Evolutionary conservation across 2,329 filamentous ascomycete genomes (phyloP).

Genomic region (Ascochyta lentis): DNA sequence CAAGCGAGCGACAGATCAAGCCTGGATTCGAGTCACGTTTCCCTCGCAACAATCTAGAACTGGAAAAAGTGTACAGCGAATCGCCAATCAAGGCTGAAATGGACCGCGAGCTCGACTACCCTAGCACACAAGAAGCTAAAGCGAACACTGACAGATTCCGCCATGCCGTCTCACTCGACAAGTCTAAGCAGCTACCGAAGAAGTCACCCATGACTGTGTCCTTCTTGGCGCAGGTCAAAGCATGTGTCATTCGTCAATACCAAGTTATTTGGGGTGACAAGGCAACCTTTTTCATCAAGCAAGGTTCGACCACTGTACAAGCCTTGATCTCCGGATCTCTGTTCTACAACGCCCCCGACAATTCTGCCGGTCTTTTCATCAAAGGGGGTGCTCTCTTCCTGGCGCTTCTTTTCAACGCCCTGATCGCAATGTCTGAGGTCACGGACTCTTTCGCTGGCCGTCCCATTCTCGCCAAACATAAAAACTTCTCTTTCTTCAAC

Average conservation of each 20-base stretch:
- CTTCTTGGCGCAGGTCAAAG: conserved; percentile 56
- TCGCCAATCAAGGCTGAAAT: conserved; percentile 58
- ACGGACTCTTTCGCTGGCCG: conserved; percentile 63
- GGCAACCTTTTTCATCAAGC: conserved; percentile 68
- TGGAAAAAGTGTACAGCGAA: conserved; percentile 58
- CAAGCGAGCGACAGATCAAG: conserved; percentile 51
- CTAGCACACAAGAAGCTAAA: conserved; percentile 55
- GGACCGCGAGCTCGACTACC: conserved; percentile 64
- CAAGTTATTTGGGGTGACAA: conserved; percentile 72
- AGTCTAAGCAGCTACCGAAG: conserved; percentile 60
- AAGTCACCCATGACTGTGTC: conserved; percentile 60
- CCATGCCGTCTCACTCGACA: conserved; percentile 61
- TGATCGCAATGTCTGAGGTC: conserved; percentile 71
- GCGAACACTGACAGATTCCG: conserved; percentile 58
- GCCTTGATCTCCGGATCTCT: conserved; percentile 70
- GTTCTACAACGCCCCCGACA: conserved; percentile 68
- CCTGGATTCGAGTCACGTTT: conserved; percentile 51
- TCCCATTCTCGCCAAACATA: conserved; percentile 87
- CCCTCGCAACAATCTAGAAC: conserved; percentile 53
- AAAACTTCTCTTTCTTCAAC: conserved; percentile 85
- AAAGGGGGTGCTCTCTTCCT: conserved; percentile 71
- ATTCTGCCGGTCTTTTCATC: conserved; percentile 66
- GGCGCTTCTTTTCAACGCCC: conserved; percentile 65
- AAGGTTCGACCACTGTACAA: conserved; percentile 63
- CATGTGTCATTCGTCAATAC: conserved; percentile 66